Base-by-base conservation (phyloP, 345 rosid species). In the Linum usitatissimum region DNA sequence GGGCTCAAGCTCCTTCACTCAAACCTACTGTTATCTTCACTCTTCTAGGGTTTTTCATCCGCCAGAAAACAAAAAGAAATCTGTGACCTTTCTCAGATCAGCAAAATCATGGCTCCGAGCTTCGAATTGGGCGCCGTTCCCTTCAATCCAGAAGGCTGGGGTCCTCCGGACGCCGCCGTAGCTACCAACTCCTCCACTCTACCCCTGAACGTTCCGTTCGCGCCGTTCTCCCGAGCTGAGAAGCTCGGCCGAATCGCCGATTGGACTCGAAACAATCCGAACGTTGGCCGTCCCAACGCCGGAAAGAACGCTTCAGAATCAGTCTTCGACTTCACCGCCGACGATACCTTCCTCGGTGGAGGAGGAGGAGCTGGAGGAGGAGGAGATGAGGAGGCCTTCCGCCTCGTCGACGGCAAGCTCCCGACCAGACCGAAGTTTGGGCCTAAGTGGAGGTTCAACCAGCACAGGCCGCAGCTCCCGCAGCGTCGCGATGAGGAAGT, bases 401-500 rank as follows among this genome's bases (percentile, higher is more conserved):
- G 92, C 13, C 82, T 93, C 6, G 99, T 93, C 4, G 99, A 93
- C 59, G 90, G 94, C 0, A 93, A 87, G 59, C 94, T 94, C 0
- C 91, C 94, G 15, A 84, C 97, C 1, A 81, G 96, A n/a, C 99
- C 96, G 0, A 84, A 76, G 66, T 93, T 89, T 57, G 96, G 96
- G 15, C 99, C 99, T 0, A 86, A 78, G 64, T 87, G 97, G 94
- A 81, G 99, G 30, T 86, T 83, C 71, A 82, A 90, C 64, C 90
- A 80, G 64, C 81, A 80, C 71, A 78, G 95, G 0, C 69, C 77
- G 1, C 97, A 93, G 75, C 90, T 93, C 1, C 99, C 97, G 2
- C 99, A 90, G 67, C 90, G 97, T 10, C 86, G 94, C 0, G 99
- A 93, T 15, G 97, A 93, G 77, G 99, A 93, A 68, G 99, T 93